Evolutionary conservation across 352 stramenopile species (phyloP), one percentile per base, ranked within the genome.

Genomic region (Globisporangium barbulae): DNA sequence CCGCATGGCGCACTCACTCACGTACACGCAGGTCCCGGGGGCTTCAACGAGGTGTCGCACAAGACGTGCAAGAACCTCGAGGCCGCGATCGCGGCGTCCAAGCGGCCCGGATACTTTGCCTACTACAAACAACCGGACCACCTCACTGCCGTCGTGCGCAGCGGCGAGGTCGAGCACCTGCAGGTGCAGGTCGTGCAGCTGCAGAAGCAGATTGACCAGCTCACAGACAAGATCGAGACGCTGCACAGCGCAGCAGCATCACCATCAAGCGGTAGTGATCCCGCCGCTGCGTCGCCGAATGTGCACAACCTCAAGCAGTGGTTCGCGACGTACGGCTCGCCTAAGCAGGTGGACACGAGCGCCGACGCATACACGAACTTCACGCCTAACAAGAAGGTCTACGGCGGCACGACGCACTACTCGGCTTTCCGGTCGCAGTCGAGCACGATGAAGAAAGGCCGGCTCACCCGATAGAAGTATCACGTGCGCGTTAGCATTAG

Each of bases 51-150:
- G 44, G 63, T 68, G 21, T 90, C 81, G 45, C 82, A 75, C 33
- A 91, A 90, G 69, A 90, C 82, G 30, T 80, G 79, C 67, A 93
- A 93, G 74, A 91, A 93, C 70, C 69, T 93, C 39, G 81, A 93
- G 52, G 85, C 76, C 7, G 85, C 82, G 22, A 89, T 93, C 67
- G 82, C 79, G 10, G 79, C 81, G 1, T 91, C 81, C 61, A 90
- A 91, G 64, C 78, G 68, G 1, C 85, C 85, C 2, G 85, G 82
- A 13, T 91, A 90, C 59, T 91, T 93, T 55, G 49, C 60, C 4
- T 91, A 93, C 67, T 90, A 85, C 35, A 81, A 93, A 59, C 64
- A 78, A 13, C 83, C 82, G 0, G 82, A 91, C 15, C 68, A 90
- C 17, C 61, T 76, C 44, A 86, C 89, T 52, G 71, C 68, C 25